These are phyloP conservation scores for Sporothrix luriei DNA, from an alignment of 2,329 filamentous ascomycete genomes.

Conservation along the genomic window DNA sequence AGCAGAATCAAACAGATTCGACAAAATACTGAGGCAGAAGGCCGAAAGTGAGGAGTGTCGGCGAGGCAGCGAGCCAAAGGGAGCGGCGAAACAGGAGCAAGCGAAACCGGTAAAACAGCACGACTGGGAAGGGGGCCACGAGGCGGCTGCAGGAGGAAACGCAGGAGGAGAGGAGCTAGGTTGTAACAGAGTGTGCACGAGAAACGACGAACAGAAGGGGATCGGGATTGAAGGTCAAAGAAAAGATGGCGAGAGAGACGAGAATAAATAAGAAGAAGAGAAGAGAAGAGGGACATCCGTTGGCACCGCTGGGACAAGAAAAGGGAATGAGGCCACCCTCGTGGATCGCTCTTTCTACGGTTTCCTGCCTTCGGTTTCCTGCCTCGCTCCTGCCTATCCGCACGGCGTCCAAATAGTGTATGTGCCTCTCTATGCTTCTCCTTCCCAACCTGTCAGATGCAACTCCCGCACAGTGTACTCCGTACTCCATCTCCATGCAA, in stretches of 20 bases:
- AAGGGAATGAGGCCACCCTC: slow-evolving; percentile 18
- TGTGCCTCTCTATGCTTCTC: slow-evolving; percentile 3
- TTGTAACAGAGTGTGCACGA: slow-evolving; percentile 13
- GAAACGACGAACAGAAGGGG: background rate
- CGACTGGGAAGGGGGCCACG: background rate
- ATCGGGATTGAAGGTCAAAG: background rate
- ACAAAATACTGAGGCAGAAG: background rate
- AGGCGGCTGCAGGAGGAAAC: slow-evolving; percentile 10
- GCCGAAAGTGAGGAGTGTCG: background rate
- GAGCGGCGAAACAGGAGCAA: slow-evolving; percentile 12
- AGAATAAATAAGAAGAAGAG: background rate
- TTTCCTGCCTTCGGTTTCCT: background rate
- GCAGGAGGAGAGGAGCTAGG: slow-evolving; percentile 10
- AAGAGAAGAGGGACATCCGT: slow-evolving; percentile 11
- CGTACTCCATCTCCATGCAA: no score
- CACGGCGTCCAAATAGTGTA: background rate
- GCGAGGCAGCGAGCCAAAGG: slow-evolving; percentile 10
- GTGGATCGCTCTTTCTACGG: background rate
- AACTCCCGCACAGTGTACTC: background rate
- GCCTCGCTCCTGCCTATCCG: slow-evolving; percentile 24
- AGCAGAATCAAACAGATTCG: background rate
- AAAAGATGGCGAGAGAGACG: background rate
- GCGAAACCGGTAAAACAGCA: slow-evolving; percentile 24
- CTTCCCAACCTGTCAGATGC: slow-evolving; percentile 9
- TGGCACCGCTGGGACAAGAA: background rate